Evolutionary conservation across 2,329 filamentous ascomycete species (phyloP).

Genomic region (Zymoseptoria crescenta): DNA sequence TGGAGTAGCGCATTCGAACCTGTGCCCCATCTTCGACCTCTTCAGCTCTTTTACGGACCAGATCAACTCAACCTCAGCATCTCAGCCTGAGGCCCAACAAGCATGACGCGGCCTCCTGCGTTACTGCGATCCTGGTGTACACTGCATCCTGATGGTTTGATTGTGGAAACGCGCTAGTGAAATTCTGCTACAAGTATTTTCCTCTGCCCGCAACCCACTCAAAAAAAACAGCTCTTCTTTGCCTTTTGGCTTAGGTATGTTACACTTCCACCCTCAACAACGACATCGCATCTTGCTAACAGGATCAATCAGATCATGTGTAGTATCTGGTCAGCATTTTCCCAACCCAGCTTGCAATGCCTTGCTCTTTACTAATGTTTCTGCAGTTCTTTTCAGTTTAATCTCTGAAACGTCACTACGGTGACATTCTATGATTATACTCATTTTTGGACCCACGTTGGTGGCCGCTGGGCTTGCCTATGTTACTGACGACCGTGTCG

Average conservation of each 20-base stretch:
- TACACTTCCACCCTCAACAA: too few relatives aligned
- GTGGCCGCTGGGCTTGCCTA: slow-evolving; percentile 9
- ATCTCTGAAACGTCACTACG: slow-evolving; percentile 17
- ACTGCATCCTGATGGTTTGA: background rate
- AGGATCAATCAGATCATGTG: background rate
- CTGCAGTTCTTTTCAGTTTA: slow-evolving; percentile 7
- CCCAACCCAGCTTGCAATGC: too few relatives aligned
- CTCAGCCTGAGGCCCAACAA: background rate
- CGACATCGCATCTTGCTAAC: too few relatives aligned
- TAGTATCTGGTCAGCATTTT: background rate
- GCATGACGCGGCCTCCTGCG: background rate
- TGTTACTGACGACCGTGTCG: slow-evolving; percentile 7
- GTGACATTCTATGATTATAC: slow-evolving; percentile 14
- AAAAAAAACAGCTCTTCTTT: too few relatives aligned
- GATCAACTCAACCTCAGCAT: too few relatives aligned
- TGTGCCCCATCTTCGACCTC: too few relatives aligned
- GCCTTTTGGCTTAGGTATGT: too few relatives aligned
- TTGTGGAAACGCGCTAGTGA: background rate
- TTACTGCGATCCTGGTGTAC: too few relatives aligned
- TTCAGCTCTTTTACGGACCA: too few relatives aligned
- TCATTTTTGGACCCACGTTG: slow-evolving; percentile 10
- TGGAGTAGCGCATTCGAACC: too few relatives aligned
- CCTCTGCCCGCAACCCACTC: background rate
- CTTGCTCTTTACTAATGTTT: too few relatives aligned
- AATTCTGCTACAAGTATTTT: background rate